phyloP scores from a whole-genome alignment of 768 basidiomycete species.

The Rossbeevera mucosa region DNA sequence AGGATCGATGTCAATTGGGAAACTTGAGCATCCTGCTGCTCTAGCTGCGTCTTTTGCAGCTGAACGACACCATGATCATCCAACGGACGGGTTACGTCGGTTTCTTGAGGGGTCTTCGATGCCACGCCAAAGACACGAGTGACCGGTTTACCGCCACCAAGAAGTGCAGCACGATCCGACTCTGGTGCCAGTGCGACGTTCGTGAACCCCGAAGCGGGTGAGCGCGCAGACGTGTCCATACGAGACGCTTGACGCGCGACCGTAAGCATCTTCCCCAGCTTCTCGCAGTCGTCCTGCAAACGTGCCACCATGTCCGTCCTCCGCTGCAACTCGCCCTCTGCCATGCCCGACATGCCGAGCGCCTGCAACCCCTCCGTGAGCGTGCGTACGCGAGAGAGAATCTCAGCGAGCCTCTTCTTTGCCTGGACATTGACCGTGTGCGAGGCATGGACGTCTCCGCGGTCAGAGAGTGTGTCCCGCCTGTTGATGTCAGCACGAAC shows the following conservation, averaged over 20 bases:
- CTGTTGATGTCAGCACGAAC: slow-evolving; percentile 84
- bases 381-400: slow-evolving; percentile 66
- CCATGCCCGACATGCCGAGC: slow-evolving; percentile 67
- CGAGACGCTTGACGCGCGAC: slow-evolving; percentile 57
- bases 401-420: slow-evolving; percentile 76
- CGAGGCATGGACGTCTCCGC: slow-evolving; percentile 67
- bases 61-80: slow-evolving; percentile 78
- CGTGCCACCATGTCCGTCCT: slow-evolving; percentile 85
- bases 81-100: slow-evolving; percentile 79
- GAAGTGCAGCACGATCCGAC: slow-evolving; percentile 60
- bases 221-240: slow-evolving; percentile 23
- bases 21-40: slow-evolving; percentile 82
- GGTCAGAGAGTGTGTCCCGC: slow-evolving; percentile 77
- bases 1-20: slow-evolving; percentile 76
- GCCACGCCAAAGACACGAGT: slow-evolving; percentile 77
- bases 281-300: slow-evolving; percentile 88
- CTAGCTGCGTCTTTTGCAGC: slow-evolving; percentile 76
- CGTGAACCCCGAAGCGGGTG: slow-evolving; percentile 28
- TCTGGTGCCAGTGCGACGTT: slow-evolving; percentile 38
- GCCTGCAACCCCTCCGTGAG: slow-evolving; percentile 66
- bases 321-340: slow-evolving; percentile 87
- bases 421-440: slow-evolving; percentile 80
- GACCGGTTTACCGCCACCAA: slow-evolving; percentile 49
- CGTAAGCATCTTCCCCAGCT: slow-evolving; percentile 80
- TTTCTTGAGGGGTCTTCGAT: slow-evolving; percentile 61